Base-by-base conservation (phyloP, 139 green algal species). In the Chloropicon primus region DNA sequence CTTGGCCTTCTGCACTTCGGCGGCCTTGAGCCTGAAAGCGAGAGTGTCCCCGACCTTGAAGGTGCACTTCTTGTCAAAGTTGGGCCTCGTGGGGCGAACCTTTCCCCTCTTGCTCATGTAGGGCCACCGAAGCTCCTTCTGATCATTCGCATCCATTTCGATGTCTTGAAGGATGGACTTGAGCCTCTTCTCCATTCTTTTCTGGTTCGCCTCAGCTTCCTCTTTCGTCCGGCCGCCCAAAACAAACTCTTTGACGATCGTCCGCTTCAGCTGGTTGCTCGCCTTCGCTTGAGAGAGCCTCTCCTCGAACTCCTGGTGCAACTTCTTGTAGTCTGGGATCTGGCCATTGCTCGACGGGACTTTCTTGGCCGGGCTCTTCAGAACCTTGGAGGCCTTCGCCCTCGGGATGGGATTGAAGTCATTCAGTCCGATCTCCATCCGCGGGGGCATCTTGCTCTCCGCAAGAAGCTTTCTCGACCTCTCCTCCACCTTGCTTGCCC, bases 91-190 rank as follows among this genome's bases (percentile, higher is more conserved):
- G 10, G 41, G 41, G 27, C 73, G 26, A 22, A 87, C 84, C 77
- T 81, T 84, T n/a, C 74, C 83, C 2, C 83, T 53, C 0, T 81
- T 80, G 1, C 74, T 83, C 53, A 83, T 85, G 71, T 84, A 78
- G 2, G 85, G 85, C 85, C 85, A 89, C 25, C 85, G 79, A 41
- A 74, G 73, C 79, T 89, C 85, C 1, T 80, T 76, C 25, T 85
- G 77, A 25, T 84, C 71, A 79, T 87, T 78, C 1, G 53, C 28
- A 41, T 87, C 83, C 23, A 86, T 21, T 0, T 71, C 76, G 78
- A 87, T 87, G 76, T 89, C 83, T 76, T 81, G 26, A 22, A 87
- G 81, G 77, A 87, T 85, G 17, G 77, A 78, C 53, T 84, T 80
- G 23, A 82, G 77, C 28, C 83, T 83, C 79, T 87, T 80, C 76